phyloP scores from a whole-genome alignment of 108 stramenopile genomes.

The Nitzschia putrida region DNA sequence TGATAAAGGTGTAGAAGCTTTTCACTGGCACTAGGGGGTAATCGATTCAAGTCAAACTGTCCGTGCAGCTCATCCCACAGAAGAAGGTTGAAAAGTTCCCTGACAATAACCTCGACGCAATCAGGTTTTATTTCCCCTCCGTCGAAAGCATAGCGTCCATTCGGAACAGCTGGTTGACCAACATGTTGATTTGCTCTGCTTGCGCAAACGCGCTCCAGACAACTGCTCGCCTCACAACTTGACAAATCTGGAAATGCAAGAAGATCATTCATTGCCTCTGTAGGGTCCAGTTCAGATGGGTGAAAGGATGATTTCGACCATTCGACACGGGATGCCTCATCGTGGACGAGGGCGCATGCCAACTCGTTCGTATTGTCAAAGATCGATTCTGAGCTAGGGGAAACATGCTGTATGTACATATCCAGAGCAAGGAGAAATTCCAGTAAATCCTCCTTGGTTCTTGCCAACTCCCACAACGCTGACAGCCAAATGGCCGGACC shows the following conservation, averaged over 20 bases:
- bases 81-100: conserved; percentile 35
- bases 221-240: neutral
- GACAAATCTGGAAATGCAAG: neutral
- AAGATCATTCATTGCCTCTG: neutral
- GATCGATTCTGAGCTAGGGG: neutral
- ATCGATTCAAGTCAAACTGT: conserved; percentile 19
- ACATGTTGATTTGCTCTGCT: conserved; percentile 12
- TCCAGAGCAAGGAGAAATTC: conserved; percentile 11
- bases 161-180: conserved; percentile 25
- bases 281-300: too few relatives aligned
- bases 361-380: neutral
- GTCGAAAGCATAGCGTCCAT: conserved; percentile 38
- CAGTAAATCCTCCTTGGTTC: conserved; percentile 1
- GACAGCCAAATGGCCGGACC: conserved; percentile 28
- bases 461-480: conserved; percentile 25
- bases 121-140: conserved; percentile 34
- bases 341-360: conserved; percentile 15
- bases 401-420: neutral
- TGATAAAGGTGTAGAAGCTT: conserved; percentile 11
- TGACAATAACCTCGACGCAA: conserved; percentile 37
- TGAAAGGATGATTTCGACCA: conserved; percentile 12
- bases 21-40: conserved; percentile 21
- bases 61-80: conserved; percentile 34
- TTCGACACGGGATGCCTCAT: conserved; percentile 13
- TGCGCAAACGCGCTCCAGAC: conserved; percentile 36